Evolutionary conservation across 768 basidiomycete species (phyloP), one percentile per base, ranked within the genome.

Genomic region (Kwoniella newhampshirensis): DNA sequence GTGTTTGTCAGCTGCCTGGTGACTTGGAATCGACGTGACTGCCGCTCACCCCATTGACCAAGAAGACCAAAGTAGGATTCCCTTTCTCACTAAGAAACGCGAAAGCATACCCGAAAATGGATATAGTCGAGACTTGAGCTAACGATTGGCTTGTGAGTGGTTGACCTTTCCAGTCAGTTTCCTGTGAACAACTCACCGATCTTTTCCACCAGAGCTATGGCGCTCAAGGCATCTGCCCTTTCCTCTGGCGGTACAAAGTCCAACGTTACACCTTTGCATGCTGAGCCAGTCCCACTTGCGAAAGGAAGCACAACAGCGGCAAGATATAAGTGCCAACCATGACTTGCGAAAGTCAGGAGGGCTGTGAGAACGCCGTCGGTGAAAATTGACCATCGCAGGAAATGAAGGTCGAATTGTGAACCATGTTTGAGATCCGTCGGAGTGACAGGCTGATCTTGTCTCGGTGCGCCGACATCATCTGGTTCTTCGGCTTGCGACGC

Each of bases 181-280:
- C 32, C 21, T 42, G 7, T 28, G 37, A 35, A 25, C 12, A 48
- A 64, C 62, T 58, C 53, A 46, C 71, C 73, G 18, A 75, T 50
- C 18, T 63, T 64, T 51, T 77, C 75, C 20, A 71, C 51, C 28
- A 77, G 43, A 1, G 74, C 67, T 43, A 77, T 71, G 0, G 63
- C 75, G 13, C 63, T 50, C 21, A 77, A 51, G 1, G 75, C 74
- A 48, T 75, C 75, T 1, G 68, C 57, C n/a, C 68, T 53, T 35
- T 75, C 59, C 2, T 66, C 56, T 2, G 54, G 26, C 13, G 54
- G 47, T 4, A 76, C 74, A 48, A 77, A 68, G 46, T 77, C 76
- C 41, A 77, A 57, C 9, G 69, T 62, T 27, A 75, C 75, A 8
- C 76, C 76, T 48, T 75, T 76, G 9, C 60, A 51, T 0, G 76